Conservation (phyloP, 441 rosid species). For the Dalechampia spathulata region DNA sequence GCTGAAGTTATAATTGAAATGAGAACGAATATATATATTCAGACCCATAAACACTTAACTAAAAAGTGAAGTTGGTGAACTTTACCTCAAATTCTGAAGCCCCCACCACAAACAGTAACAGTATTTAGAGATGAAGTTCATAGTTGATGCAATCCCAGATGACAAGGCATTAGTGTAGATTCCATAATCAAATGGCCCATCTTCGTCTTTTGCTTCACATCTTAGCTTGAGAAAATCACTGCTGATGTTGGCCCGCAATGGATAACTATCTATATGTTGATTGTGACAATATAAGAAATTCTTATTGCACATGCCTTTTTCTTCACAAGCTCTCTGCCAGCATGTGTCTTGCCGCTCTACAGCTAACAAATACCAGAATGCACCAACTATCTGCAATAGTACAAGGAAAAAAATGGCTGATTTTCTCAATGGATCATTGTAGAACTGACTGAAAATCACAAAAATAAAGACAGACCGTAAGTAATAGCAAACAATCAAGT, state of each 20-base stretch:
- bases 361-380: constrained; percentile 90
- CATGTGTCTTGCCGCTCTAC: constrained; percentile 78
- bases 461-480: background rate
- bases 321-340: constrained; percentile 55
- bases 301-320: constrained; percentile 24
- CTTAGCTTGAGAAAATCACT: constrained; percentile 22
- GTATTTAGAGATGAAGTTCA: constrained; percentile 64
- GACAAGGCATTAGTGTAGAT: constrained; percentile 59
- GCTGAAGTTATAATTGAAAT: too few species aligned
- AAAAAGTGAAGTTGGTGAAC: too few species aligned
- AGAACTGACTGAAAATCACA: background rate
- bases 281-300: constrained; percentile 75
- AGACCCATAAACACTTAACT: too few species aligned
- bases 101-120: constrained; percentile 99
- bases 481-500: background rate
- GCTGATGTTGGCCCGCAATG: constrained; percentile 34
- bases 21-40: too few species aligned
- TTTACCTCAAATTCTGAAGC: constrained; percentile 89
- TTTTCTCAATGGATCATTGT: background rate
- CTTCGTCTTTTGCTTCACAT: constrained; percentile 34
- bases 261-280: constrained; percentile 36
- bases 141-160: constrained; percentile 65
- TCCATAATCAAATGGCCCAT: constrained; percentile 68
- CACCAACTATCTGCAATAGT: constrained; percentile 74
- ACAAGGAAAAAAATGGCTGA: background rate